phyloP scores from a whole-genome alignment of 140 eudicot genomes.

The Stevia rebaudiana region DNA sequence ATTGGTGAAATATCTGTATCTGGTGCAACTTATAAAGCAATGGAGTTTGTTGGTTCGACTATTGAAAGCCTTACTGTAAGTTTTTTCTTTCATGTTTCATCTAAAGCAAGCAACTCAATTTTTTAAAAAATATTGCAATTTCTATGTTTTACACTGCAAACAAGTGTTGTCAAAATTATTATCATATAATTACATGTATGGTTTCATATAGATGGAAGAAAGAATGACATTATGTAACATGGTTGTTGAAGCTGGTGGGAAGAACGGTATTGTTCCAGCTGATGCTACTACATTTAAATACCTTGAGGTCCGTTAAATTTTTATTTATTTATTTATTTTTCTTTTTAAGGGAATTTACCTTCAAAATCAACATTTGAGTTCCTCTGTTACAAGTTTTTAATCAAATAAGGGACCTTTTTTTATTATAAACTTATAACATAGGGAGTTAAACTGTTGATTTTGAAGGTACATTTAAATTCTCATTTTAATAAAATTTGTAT shows the following conservation, averaged over 20 bases:
- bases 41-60: slow-evolving; percentile 97
- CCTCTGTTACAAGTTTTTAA: neutral
- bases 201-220: slow-evolving; percentile 79
- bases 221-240: slow-evolving; percentile 99
- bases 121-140: neutral
- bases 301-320: slow-evolving; percentile 66
- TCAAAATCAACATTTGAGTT: neutral
- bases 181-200: neutral
- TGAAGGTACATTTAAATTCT: neutral
- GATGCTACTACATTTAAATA: slow-evolving; percentile 82
- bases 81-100: neutral
- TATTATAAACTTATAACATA: neutral
- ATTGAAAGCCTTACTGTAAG: slow-evolving; percentile 85
- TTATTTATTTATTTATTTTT: too few relatives aligned
- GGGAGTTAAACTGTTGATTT: neutral
- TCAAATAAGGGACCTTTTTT: neutral
- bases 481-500: neutral
- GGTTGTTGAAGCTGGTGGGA: slow-evolving; percentile 99
- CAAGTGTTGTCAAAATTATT: neutral
- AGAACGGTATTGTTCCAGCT: slow-evolving; percentile 94
- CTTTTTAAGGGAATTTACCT: neutral
- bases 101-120: neutral
- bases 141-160: neutral
- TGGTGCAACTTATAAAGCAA: slow-evolving; percentile 93
- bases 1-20: slow-evolving; percentile 97